Percentiles rank a stretch among this genome's conserved stretches.
phyloP scores from a whole-genome alignment of 306 rosid genomes.

The Trifolium subterraneum region DNA sequence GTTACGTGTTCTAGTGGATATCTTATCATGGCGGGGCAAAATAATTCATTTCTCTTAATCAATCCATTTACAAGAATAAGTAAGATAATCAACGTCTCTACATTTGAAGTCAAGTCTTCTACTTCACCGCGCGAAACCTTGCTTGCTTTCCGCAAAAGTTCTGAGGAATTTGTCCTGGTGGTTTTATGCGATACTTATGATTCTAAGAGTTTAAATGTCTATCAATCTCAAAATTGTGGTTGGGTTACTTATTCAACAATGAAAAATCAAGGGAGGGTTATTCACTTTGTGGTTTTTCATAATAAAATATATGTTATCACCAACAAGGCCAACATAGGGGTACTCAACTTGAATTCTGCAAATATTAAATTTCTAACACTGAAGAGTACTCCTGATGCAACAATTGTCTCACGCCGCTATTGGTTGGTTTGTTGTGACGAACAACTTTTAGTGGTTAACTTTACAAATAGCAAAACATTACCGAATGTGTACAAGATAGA shows the following conservation, averaged over 20 bases:
- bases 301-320: neutral
- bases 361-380: neutral
- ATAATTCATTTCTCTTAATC: too few relatives aligned
- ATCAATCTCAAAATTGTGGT: neutral
- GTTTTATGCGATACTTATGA: neutral
- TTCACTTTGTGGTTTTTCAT: neutral
- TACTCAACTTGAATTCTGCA: neutral
- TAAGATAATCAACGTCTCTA: neutral
- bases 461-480: too few relatives aligned
- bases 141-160: neutral
- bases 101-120: too few relatives aligned
- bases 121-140: too few relatives aligned
- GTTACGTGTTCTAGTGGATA: too few relatives aligned
- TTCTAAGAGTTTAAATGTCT: too few relatives aligned
- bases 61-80: neutral
- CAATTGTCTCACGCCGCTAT: fast-evolving
- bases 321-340: neutral
- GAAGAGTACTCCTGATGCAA: neutral
- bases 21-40: too few relatives aligned
- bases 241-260: too few relatives aligned
- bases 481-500: too few relatives aligned
- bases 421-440: too few relatives aligned
- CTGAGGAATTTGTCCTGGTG: neutral
- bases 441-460: too few relatives aligned
- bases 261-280: too few relatives aligned